phyloP scores from a whole-genome alignment of 352 stramenopile genomes.

The Globisporangium barbulae region DNA sequence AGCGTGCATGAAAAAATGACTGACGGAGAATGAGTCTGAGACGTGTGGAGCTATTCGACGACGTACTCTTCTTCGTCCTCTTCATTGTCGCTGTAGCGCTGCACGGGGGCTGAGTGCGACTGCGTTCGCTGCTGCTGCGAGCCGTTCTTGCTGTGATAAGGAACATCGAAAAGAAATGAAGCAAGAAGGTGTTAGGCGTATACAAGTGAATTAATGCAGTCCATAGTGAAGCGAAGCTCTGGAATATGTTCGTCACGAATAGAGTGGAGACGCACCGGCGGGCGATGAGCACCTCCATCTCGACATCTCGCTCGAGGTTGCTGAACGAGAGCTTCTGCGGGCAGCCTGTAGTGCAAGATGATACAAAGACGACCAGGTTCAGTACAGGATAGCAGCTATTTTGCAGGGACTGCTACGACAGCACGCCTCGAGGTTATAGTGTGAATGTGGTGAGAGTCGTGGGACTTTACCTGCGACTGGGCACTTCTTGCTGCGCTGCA shows the following conservation, averaged over 20 bases:
- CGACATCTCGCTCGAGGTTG: slow-evolving; percentile 75
- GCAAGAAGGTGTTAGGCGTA: not conserved
- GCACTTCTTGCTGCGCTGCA: slow-evolving; percentile 72
- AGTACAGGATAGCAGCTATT: too few species aligned
- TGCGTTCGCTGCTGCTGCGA: slow-evolving; percentile 16
- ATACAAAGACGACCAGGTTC: slow-evolving; percentile 1
- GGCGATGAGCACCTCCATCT: slow-evolving; percentile 85
- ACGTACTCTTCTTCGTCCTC: slow-evolving; percentile 73
- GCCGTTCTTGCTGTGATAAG: slow-evolving; percentile 25
- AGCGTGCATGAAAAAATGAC: slow-evolving; percentile 4
- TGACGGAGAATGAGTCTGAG: not conserved
- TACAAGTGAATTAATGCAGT: too few species aligned
- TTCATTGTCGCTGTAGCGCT: slow-evolving; percentile 40
- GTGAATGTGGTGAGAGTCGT: too few species aligned
- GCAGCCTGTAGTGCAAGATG: slow-evolving; percentile 38
- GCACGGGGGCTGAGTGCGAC: slow-evolving; percentile 6
- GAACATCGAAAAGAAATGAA: not conserved
- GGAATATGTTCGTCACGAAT: not conserved
- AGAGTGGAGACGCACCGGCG: slow-evolving; percentile 29
- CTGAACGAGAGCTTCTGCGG: slow-evolving; percentile 52
- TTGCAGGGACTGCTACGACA: not conserved
- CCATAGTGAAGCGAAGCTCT: too few species aligned
- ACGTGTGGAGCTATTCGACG: slow-evolving; percentile 43
- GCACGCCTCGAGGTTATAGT: not conserved
- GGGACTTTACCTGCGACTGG: slow-evolving; percentile 55